These are phyloP conservation scores for Ceratocystiopsis brevicomis DNA, from an alignment of 2,329 filamentous ascomycete genomes.

Conservation along the genomic window DNA sequence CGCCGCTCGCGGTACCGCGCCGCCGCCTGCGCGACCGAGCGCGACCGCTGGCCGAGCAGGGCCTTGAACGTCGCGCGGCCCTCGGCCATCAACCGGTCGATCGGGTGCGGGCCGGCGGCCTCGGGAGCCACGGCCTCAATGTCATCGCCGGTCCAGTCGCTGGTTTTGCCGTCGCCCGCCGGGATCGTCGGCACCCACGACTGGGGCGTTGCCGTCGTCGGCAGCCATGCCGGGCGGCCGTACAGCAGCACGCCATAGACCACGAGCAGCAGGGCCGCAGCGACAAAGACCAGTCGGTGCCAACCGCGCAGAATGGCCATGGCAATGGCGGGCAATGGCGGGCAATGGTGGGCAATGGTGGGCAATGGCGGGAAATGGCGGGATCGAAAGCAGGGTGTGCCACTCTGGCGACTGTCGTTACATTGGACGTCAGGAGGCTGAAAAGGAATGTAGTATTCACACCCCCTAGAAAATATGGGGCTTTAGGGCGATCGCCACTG, in stretches of 20 bases:
- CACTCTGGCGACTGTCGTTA: too few relatives aligned
- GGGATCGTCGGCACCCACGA: neutral
- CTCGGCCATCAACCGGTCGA: slow-evolving; percentile 25
- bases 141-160: neutral
- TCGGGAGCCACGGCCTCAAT: too few relatives aligned
- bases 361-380: too few relatives aligned
- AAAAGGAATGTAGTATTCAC: too few relatives aligned
- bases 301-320: slow-evolving; percentile 3
- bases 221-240: slow-evolving; percentile 1
- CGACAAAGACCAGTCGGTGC: neutral
- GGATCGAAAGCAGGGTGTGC: too few relatives aligned
- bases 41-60: slow-evolving; percentile 22
- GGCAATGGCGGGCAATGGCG: neutral
- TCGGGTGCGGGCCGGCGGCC: slow-evolving; percentile 18
- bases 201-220: neutral
- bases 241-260: slow-evolving; percentile 4
- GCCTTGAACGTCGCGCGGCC: slow-evolving; percentile 20
- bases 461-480: too few relatives aligned
- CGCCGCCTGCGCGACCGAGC: slow-evolving; percentile 25
- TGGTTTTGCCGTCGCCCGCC: neutral
- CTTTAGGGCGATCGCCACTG: too few relatives aligned
- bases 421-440: too few relatives aligned
- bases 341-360: too few relatives aligned
- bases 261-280: neutral
- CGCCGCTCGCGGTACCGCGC: slow-evolving; percentile 24